Conservation (phyloP, 306 rosid species). For the Sicyos edulis region DNA sequence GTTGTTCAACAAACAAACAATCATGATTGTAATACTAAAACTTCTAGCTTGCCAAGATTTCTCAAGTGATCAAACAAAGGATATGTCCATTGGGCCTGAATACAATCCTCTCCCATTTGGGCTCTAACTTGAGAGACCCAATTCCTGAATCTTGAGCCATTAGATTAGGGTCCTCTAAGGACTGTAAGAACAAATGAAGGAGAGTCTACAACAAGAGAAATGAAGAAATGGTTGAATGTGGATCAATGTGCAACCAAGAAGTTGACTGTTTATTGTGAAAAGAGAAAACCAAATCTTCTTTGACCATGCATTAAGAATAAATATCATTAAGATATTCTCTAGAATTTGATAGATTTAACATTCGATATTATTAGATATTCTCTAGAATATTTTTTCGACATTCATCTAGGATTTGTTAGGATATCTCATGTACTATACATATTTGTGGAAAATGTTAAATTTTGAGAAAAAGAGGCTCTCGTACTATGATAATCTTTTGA, state of each 20-base stretch:
- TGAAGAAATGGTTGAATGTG: background rate
- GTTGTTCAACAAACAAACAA: slow-evolving; percentile 7
- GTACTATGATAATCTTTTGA: too few relatives aligned
- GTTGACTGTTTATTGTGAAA: background rate
- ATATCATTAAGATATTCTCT: too few relatives aligned
- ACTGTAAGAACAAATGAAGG: background rate
- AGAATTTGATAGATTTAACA: too few relatives aligned
- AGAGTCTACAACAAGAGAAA: background rate
- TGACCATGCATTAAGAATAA: background rate
- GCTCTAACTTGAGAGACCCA: background rate
- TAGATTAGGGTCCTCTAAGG: background rate
- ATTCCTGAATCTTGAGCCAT: background rate
- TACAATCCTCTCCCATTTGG: background rate
- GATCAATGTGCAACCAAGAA: background rate
- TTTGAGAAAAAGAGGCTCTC: too few relatives aligned
- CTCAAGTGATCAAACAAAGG: slow-evolving; percentile 6
- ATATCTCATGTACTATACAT: too few relatives aligned
- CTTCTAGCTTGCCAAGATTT: slow-evolving; percentile 7
- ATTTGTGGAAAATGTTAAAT: too few relatives aligned
- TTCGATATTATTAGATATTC: too few relatives aligned
- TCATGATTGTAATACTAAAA: slow-evolving; percentile 1
- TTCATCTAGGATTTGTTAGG: too few relatives aligned
- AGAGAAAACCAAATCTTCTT: background rate
- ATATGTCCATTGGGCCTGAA: slow-evolving; percentile 12
- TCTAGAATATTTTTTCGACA: too few relatives aligned